Base-by-base conservation (phyloP, 2,329 filamentous ascomycete genomes). In the Fusarium piperis region DNA sequence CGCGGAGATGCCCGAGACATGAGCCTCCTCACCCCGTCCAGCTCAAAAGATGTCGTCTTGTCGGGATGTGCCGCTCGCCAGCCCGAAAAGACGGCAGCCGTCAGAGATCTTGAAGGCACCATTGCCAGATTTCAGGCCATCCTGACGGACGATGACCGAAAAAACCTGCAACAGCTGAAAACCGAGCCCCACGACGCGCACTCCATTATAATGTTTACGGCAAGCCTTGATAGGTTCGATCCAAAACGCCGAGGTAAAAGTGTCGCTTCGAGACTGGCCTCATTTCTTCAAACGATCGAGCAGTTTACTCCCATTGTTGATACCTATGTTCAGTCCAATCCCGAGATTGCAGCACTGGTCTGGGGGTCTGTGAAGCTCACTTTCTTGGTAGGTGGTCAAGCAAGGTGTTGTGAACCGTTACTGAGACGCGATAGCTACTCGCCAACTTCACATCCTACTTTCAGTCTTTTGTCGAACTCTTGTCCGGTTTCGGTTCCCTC, bases 391-490 rank as follows among this genome's bases (percentile, higher is more conserved):
- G 6, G 46, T 4, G 4, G 26, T 18, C 18, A 23, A 6, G 13
- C 18, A 18, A 16, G 26, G 8, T 5, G 16, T 53, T 2, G 12
- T 18, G 46, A 8, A 51, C 11, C 0, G n/a, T 32, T 51, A 15
- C 26, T 51, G 10, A 53, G n/a, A 7, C 20, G 10, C 2, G 9
- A 20, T 2, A 72, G 69, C 4, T 71, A 6, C 70, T 74, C 0
- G 71, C 67, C 13, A 74, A 73, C 28, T 70, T 74, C 11, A 52
- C 70, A 1, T 67, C 70, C 1, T 74, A 74, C 15, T 73, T 74
- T 2, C 38, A 67, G n/a, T 67, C 71, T 1, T 73, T 73, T 28
- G 71, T 73, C 0, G 64, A 73, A 6, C 59, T 71, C 0, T 15
- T 73, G 0, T 12, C 66, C 1, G 71, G 71, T 0, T 73, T 73